These are phyloP conservation scores for Grosmannia clavigera DNA, from an alignment of 2,329 filamentous ascomycete species.

Conservation along the genomic window DNA sequence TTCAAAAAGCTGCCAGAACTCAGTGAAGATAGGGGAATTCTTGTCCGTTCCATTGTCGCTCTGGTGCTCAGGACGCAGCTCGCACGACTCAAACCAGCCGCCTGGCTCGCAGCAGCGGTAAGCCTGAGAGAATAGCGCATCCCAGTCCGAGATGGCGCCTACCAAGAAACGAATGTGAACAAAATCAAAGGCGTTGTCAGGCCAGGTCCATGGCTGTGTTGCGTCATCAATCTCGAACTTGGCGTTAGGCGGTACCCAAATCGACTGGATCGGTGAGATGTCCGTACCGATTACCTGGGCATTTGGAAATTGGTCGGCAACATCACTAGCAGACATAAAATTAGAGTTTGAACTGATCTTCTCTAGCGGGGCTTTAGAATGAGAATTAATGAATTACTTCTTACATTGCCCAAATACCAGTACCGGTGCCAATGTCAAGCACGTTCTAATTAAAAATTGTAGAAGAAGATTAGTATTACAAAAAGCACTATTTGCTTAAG, in stretches of 20 bases:
- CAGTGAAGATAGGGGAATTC: neutral
- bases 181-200: slow-evolving; percentile 36
- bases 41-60: slow-evolving; percentile 15
- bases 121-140: slow-evolving; percentile 33
- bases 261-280: slow-evolving; percentile 43
- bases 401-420: neutral
- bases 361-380: too few species aligned
- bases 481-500: too few species aligned
- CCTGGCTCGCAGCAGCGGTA: slow-evolving; percentile 40
- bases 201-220: slow-evolving; percentile 35
- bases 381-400: neutral
- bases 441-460: neutral
- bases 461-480: too few species aligned
- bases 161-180: slow-evolving; percentile 42
- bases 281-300: slow-evolving; percentile 39
- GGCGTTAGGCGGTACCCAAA: slow-evolving; percentile 42
- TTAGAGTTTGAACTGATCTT: too few species aligned
- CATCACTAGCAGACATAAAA: slow-evolving; percentile 27
- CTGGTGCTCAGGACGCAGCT: slow-evolving; percentile 9
- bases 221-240: slow-evolving; percentile 49
- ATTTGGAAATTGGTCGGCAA: slow-evolving; percentile 28
- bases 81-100: slow-evolving; percentile 21
- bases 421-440: neutral
- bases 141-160: slow-evolving; percentile 40
- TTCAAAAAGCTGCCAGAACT: neutral